These are phyloP conservation scores for Termitomyces sp. DNA, from an alignment of 768 basidiomycete genomes.

Conservation along the genomic window DNA sequence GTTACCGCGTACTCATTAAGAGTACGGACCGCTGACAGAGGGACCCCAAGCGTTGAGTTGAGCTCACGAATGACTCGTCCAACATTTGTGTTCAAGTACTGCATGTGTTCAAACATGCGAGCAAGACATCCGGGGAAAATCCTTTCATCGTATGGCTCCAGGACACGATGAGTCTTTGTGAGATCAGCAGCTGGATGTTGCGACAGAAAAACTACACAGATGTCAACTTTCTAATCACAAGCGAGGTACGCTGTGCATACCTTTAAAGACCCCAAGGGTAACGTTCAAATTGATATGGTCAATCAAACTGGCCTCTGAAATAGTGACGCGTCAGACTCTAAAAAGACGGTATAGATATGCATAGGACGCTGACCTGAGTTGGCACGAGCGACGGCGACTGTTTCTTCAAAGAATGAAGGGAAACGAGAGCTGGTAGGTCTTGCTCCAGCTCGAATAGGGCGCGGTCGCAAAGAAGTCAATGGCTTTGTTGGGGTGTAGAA, in stretches of 20 bases:
- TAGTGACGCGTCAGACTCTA: no score
- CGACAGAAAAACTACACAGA: not conserved
- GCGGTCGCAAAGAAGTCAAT: no score
- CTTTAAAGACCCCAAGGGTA: not conserved
- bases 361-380: no score
- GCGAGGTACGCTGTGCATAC: no score
- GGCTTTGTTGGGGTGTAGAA: no score
- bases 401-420: no score
- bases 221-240: not conserved
- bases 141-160: not conserved
- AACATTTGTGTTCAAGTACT: not conserved
- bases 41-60: not conserved
- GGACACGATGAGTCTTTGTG: not conserved
- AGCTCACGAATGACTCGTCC: not conserved
- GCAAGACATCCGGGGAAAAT: not conserved
- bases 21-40: not conserved
- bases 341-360: no score
- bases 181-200: not conserved
- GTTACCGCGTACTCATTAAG: not conserved
- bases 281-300: not conserved
- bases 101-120: not conserved
- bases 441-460: no score
- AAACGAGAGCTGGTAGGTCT: no score
- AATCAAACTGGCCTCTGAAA: not conserved
- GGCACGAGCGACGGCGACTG: no score